Evolutionary conservation across 306 rosid species (phyloP).

Genomic region (Vachellia pachyceras): DNA sequence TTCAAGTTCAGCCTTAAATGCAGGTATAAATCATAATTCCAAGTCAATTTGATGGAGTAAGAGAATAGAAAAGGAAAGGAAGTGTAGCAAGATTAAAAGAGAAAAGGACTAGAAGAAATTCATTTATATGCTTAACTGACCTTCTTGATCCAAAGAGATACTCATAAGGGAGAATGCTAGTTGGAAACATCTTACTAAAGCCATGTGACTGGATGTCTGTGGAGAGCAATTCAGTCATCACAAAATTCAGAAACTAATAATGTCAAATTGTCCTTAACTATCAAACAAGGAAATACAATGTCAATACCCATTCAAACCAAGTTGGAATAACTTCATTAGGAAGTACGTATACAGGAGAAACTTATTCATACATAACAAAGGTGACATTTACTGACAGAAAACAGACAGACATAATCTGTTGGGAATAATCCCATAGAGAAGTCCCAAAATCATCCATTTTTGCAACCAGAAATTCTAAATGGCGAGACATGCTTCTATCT

Average conservation of each 20-base stretch:
- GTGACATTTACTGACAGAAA: neutral
- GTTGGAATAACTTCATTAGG: constrained; percentile 9
- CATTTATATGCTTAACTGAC: constrained; percentile 46
- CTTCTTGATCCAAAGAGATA: constrained; percentile 75
- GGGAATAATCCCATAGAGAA: neutral
- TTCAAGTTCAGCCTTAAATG: neutral
- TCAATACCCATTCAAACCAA: constrained; percentile 11
- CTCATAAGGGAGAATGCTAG: constrained; percentile 81
- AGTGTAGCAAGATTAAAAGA: constrained; percentile 6
- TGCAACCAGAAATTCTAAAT: constrained; percentile 1
- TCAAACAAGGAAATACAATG: constrained; percentile 21
- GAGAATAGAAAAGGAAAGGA: neutral
- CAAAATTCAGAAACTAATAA: constrained; percentile 22
- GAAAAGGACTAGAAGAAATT: constrained; percentile 6
- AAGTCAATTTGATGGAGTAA: neutral
- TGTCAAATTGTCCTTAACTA: constrained; percentile 7
- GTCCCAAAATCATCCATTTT: neutral
- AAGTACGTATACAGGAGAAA: neutral
- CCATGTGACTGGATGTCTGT: constrained; percentile 78
- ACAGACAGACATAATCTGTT: neutral
- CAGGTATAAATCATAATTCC: neutral
- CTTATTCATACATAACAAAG: neutral
- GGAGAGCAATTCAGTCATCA: constrained; percentile 40
- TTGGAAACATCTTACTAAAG: constrained; percentile 90
- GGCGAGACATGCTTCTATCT: neutral